phyloP scores from a whole-genome alignment of 345 rosid genomes.

The Erucastrum elatum region DNA sequence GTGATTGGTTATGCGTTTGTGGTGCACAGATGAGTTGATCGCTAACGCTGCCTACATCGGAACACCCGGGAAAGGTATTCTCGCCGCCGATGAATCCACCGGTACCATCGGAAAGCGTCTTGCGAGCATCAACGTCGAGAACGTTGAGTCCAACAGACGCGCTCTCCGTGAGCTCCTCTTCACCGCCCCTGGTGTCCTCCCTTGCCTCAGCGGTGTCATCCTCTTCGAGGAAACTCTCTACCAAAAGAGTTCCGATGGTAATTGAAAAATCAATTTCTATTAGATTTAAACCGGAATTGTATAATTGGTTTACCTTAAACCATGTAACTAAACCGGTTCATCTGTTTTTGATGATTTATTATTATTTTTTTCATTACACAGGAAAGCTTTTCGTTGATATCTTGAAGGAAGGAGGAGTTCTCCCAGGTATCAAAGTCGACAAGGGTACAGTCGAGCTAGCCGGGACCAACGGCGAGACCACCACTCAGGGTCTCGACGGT shows the following conservation, averaged over 20 bases:
- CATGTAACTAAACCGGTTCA: no score
- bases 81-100: neutral
- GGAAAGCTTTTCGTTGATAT: slow-evolving; percentile 90
- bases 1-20: neutral
- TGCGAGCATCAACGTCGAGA: neutral
- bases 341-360: no score
- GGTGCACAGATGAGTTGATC: neutral
- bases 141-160: neutral
- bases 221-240: neutral
- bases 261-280: no score
- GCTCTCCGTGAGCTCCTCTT: slow-evolving; percentile 1
- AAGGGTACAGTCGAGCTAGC: slow-evolving; percentile 90
- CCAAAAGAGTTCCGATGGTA: neutral
- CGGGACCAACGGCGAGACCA: slow-evolving; percentile 93
- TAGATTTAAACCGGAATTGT: no score
- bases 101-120: neutral
- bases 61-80: neutral
- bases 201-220: neutral
- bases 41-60: neutral
- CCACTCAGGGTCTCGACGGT: slow-evolving; percentile 93
- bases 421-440: slow-evolving; percentile 97
- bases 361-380: slow-evolving; percentile 20
- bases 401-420: slow-evolving; percentile 85
- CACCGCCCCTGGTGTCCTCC: neutral
- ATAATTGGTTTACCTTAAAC: no score